Base-by-base conservation (phyloP, 768 basidiomycete species). In the Brasilioporus rufonigricans region DNA sequence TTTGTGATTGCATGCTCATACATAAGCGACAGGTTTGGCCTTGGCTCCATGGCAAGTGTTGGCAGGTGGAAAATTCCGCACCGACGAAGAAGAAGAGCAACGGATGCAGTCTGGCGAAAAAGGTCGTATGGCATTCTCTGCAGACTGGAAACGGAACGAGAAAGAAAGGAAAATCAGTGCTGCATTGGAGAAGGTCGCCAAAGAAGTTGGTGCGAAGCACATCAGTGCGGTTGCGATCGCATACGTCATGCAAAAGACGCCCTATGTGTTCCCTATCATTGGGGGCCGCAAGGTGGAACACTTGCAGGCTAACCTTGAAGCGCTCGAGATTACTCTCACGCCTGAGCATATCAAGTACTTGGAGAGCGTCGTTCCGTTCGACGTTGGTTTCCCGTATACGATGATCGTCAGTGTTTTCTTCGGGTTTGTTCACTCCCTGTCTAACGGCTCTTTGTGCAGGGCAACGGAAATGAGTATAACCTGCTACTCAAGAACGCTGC, bases 251-350 rank as follows among this genome's bases (percentile, higher is more conserved):
- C 75, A 76, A 43, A 80, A 79, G 61, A 64, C 76, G n/a, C 72
- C 74, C 1, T 76, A 73, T 40, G 75, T 77, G 9, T 79, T 79
- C 59, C 76, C 76, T 0, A 67, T 77, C 46, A 62, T 77, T 21
- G 76, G 75, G 11, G 73, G 75, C 5, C 70, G 76, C 61, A 80
- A 79, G 53, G 62, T 76, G 40, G 73, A 78, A 64, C 74, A 79
- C 19, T 55, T 80, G 24, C 44, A 64, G 31, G 72, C 70, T 31
- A 80, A 78, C 53, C 53, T 80, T 21, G 69, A 77, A 51, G 77
- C 77, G 13, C 62, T 80, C n/a, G 67, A 71, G 36, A 71, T 80
- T 41, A 56, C 58, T 6, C 74, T 79, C 35, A 65, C 73, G 0
- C 59, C 62, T 0, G 74, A 75, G 36, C 77, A 79, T 29, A 71